Base-by-base conservation (phyloP, 2,329 filamentous ascomycete species). In the Fusarium aywerte region DNA sequence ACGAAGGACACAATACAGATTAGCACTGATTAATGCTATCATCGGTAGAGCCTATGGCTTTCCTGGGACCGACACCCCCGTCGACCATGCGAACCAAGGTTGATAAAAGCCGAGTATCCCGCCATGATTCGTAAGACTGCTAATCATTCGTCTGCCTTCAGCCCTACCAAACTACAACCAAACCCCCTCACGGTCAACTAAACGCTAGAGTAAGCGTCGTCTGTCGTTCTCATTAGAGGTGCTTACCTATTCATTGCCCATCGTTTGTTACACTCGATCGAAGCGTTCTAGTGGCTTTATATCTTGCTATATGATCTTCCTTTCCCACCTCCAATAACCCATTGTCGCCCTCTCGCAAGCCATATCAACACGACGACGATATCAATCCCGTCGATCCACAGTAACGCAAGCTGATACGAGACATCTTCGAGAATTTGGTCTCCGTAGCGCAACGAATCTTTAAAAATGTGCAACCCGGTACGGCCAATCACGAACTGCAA, bases 71-170 rank as follows among this genome's bases (percentile, higher is more conserved):
- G 45, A 48, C 43, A 55, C 53, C 53, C 50, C 57, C 58, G 55
- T 59, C 52, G 32, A 58, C n/a, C 23, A 39, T 48, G 35, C 29
- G 40, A 68, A 43, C 47, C 47, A 39, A 56, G 61, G 32, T 54
- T 58, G 54, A 67, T 73, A 68, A 73, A 62, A 67, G 59, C 71
- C 69, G 62, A 56, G 44, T 32, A 58, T 65, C 58, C 71, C 71
- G 60, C 64, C 60, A 54, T 44, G 56, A 51, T 32, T 67, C 42
- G 44, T 15, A 39, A 67, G 49, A 23, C 39, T 68, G 18, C 50
- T 62, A 49, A 54, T 52, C 62, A 43, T 53, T 64, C 40, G 16
- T 47, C 59, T 44, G 27, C 31, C 43, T 54, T 73, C 71, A 73
- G 68, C 66, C 69, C 63, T 73, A 72, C 60, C 58, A 54, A 72